Evolutionary conservation across 495 filamentous ascomycete species (phyloP), one percentile per base, ranked within the genome.

Genomic region (Podospora comata): DNA sequence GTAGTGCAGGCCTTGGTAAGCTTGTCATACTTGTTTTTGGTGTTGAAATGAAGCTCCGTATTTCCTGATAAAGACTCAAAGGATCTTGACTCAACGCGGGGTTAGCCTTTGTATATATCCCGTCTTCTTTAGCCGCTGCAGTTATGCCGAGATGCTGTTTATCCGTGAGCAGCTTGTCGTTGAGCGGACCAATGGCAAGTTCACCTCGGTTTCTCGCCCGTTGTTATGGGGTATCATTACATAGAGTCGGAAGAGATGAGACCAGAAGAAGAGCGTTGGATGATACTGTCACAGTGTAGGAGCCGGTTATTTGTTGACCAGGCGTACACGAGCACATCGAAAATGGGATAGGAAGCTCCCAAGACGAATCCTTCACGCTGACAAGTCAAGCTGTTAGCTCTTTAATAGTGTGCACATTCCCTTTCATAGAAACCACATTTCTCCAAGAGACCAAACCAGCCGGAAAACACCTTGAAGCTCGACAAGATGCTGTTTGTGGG

Each of bases 401-500:
- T 7, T 7, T 32, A 32, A 4, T 32, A 7, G 23, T 23, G 23
- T 23, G 23, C 1, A 2, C 23, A 23, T 23, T 32, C 3, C 1
- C 4, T 32, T 32, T 5, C 4, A 32, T 32, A 32, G 30, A 32
- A 32, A 7, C 30, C 4, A 1, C 30, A 32, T 32, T 32, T 1
- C 30, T 6, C 3, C 30, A 32, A 5, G 23, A 23, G 23, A 23
- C 23, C 1, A 23, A 23, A 23, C 1, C 23, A 23, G 23, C 1
- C 1, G 1, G 23, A 1, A 23, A 23, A 23, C 23, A 23, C 23
- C 1, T 23, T 23, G 23, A 23, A 18, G 54, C 54, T 18, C 55
- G 19, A 20, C 55, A 69, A 55, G 16, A 69, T 72, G 67, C 57
- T 59, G 32, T 19, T 66, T 61, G 32, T 30, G 27, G 32, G 23